Conservation (phyloP, 1,139 yeast genomes). For the Sugiyamaella novakii region DNA sequence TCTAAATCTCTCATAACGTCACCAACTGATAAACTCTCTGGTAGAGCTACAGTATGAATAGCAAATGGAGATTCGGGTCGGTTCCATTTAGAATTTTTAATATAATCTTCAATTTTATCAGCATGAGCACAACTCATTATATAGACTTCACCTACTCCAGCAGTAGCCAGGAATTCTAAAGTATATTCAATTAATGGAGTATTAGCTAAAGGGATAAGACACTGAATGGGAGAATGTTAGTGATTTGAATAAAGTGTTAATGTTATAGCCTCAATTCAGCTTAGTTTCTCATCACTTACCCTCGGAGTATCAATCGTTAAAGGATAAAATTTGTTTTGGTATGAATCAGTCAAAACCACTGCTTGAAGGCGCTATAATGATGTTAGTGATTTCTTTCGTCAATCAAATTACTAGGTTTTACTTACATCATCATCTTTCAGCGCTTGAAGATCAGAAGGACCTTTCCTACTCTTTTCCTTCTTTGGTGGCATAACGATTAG, state of each 20-base stretch:
- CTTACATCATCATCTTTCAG: conserved; percentile 20
- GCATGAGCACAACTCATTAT: conserved; percentile 90
- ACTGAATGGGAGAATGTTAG: conserved; percentile 38
- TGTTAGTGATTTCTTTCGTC: conserved; percentile 3
- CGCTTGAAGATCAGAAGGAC: conserved; percentile 46
- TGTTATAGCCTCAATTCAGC: too few species aligned
- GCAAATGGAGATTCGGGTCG: conserved; percentile 73
- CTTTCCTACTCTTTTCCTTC: conserved; percentile 33
- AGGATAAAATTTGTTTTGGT: conserved; percentile 90
- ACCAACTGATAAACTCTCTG: conserved; percentile 90
- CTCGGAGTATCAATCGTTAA: conserved; percentile 81
- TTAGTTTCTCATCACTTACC: too few species aligned
- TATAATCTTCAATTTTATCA: conserved; percentile 79
- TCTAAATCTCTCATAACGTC: conserved; percentile 97
- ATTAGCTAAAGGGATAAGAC: conserved; percentile 87
- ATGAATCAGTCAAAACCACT: conserved; percentile 89
- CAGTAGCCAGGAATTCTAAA: conserved; percentile 86
- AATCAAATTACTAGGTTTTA: not conserved
- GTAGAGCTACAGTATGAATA: conserved; percentile 75
- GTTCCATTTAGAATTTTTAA: conserved; percentile 81
- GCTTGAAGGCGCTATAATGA: conserved; percentile 69
- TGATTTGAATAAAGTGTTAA: not conserved
- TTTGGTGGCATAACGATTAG: conserved; percentile 40
- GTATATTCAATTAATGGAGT: conserved; percentile 95
- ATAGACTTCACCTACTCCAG: conserved; percentile 87